phyloP scores from a whole-genome alignment of 2,329 filamentous ascomycete genomes.

The Phoma herbarum region DNA sequence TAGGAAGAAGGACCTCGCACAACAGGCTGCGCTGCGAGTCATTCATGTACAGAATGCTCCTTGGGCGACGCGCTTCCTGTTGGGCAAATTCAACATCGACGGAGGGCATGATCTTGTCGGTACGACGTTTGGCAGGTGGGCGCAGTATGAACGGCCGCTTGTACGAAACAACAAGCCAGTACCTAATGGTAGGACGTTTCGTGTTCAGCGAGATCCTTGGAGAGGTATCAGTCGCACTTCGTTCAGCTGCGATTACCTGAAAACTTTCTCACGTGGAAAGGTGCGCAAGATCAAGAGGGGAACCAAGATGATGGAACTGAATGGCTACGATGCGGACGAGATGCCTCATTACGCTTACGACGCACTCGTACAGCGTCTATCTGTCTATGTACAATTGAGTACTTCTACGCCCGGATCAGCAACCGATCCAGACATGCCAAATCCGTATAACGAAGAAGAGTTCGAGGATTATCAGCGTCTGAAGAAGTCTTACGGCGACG shows the following conservation, averaged over 20 bases:
- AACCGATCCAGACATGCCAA: slow-evolving; percentile 54
- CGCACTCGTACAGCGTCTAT: slow-evolving; percentile 60
- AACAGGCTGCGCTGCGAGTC: slow-evolving; percentile 50
- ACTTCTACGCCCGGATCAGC: slow-evolving; percentile 53
- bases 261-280: slow-evolving; percentile 52
- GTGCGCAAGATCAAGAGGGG: slow-evolving; percentile 26
- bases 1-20: slow-evolving; percentile 45
- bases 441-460: slow-evolving; percentile 55
- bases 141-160: slow-evolving; percentile 58
- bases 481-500: slow-evolving; percentile 41
- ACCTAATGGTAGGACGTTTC: slow-evolving; percentile 61
- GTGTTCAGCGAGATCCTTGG: slow-evolving; percentile 61
- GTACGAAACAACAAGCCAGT: slow-evolving; percentile 61
- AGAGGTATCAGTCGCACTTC: slow-evolving; percentile 59
- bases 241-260: slow-evolving; percentile 63
- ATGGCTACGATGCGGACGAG: slow-evolving; percentile 57
- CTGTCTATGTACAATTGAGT: slow-evolving; percentile 61
- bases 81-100: slow-evolving; percentile 63
- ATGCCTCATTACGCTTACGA: slow-evolving; percentile 58
- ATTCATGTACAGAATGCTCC: slow-evolving; percentile 63
- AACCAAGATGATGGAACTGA: slow-evolving; percentile 60
- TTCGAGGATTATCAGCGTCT: slow-evolving; percentile 45
- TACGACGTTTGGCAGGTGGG: slow-evolving; percentile 61
- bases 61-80: slow-evolving; percentile 60
- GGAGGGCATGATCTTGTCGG: slow-evolving; percentile 58